These are phyloP conservation scores for Ramularia collo-cygni DNA, from an alignment of 2,329 filamentous ascomycete genomes.

Conservation along the genomic window DNA sequence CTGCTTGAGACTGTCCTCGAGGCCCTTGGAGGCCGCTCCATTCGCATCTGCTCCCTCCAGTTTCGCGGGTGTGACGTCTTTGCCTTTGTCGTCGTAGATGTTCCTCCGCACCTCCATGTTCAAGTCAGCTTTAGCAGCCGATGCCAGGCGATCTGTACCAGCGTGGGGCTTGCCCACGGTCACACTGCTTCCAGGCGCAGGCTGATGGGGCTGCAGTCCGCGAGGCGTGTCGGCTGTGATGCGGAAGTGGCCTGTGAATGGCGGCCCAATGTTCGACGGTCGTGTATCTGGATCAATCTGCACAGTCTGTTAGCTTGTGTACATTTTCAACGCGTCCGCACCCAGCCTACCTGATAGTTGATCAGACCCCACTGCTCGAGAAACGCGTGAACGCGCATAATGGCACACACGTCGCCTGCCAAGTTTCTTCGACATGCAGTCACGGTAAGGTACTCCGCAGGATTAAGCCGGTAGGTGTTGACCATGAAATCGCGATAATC, in stretches of 20 bases:
- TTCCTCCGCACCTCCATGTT: conserved; percentile 93
- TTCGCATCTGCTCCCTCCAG: conserved; percentile 46
- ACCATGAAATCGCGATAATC: conserved; percentile 99
- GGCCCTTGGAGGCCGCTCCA: conserved; percentile 62
- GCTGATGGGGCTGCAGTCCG: conserved; percentile 91
- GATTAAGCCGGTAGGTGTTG: conserved; percentile 96
- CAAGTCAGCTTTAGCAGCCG: conserved; percentile 67
- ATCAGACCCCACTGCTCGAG: conserved; percentile 98
- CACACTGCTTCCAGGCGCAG: conserved; percentile 63
- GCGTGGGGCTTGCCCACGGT: conserved; percentile 55
- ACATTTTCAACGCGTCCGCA: not conserved
- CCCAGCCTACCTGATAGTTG: conserved; percentile 75
- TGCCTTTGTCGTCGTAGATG: conserved; percentile 87
- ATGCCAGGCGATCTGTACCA: conserved; percentile 65
- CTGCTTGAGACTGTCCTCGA: conserved; percentile 54
- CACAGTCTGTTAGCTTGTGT: not conserved
- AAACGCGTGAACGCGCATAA: conserved; percentile 97
- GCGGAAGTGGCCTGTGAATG: conserved; percentile 95
- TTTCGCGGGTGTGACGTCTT: conserved; percentile 63
- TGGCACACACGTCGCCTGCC: conserved; percentile 95
- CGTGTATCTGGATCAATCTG: conserved; percentile 94
- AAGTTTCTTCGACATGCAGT: conserved; percentile 92
- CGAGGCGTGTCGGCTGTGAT: conserved; percentile 93
- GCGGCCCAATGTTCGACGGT: conserved; percentile 89
- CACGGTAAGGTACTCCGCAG: conserved; percentile 91